A percentile compares a stretch with the other conserved stretches of the same genome.
These are phyloP conservation scores for Mycena haematopus DNA, from an alignment of 768 basidiomycete species.

Conservation along the genomic window DNA sequence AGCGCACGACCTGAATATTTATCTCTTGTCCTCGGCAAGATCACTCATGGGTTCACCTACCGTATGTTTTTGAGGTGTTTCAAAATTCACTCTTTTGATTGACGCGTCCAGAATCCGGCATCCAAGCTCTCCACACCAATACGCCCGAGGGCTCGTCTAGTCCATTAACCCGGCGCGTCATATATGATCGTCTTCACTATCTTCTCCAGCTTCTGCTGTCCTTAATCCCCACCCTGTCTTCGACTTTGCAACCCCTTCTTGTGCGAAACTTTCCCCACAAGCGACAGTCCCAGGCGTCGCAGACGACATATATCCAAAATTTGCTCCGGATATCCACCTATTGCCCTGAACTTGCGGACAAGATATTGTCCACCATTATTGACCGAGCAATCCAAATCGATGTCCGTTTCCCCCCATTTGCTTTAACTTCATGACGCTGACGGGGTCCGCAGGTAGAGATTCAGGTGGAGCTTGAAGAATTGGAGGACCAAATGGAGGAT, in stretches of 20 bases:
- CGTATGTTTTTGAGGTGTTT: slow-evolving; percentile 59
- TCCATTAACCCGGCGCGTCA: slow-evolving; percentile 79
- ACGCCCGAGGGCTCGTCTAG: slow-evolving; percentile 67
- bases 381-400: slow-evolving; percentile 97
- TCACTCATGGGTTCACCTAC: slow-evolving; percentile 86
- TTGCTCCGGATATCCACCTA: slow-evolving; percentile 82
- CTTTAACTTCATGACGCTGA: not conserved
- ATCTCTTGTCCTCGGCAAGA: slow-evolving; percentile 79
- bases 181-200: slow-evolving; percentile 87
- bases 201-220: slow-evolving; percentile 88
- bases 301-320: slow-evolving; percentile 92
- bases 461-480: slow-evolving; percentile 92
- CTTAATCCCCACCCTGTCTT: slow-evolving; percentile 90
- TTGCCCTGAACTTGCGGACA: slow-evolving; percentile 86
- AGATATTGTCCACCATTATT: slow-evolving; percentile 84
- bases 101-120: slow-evolving; percentile 64
- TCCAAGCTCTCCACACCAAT: slow-evolving; percentile 63
- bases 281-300: slow-evolving; percentile 77
- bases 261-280: slow-evolving; percentile 92
- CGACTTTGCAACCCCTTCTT: slow-evolving; percentile 85
- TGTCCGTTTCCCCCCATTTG: slow-evolving; percentile 54
- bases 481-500: slow-evolving; percentile 61
- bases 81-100: not conserved
- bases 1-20: slow-evolving; percentile 93
- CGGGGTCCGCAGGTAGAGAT: slow-evolving; percentile 79